These are phyloP conservation scores for Trichoderma lentiforme DNA, from an alignment of 2,329 filamentous ascomycete genomes.

Conservation along the genomic window DNA sequence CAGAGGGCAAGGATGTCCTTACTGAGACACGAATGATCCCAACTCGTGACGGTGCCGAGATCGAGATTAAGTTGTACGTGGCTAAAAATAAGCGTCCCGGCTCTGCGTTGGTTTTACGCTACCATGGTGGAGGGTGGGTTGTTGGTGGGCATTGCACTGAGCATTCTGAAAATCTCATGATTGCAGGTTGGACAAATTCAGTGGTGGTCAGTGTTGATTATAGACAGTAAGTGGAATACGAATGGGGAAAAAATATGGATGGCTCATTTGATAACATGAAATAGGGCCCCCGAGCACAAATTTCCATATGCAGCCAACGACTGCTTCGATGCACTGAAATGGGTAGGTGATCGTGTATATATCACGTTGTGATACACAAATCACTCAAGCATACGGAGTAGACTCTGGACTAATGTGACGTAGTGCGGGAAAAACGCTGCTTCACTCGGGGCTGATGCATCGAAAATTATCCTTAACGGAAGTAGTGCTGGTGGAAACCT, in stretches of 20 bases:
- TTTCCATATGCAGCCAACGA: not conserved
- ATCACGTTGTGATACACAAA: not conserved
- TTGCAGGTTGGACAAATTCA: not conserved
- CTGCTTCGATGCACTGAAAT: not conserved
- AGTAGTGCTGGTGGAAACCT: slow-evolving; percentile 37
- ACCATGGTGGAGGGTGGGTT: not conserved
- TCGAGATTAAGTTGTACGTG: not conserved
- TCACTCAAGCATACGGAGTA: not conserved
- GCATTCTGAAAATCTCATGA: not conserved
- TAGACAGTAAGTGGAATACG: not conserved
- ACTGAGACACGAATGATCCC: not conserved
- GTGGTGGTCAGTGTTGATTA: not conserved
- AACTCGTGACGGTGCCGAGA: not conserved
- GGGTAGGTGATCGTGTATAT: not conserved
- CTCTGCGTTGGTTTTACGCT: not conserved
- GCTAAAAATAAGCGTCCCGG: not conserved
- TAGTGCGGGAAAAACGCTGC: not conserved
- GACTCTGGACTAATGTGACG: not conserved
- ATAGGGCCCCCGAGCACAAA: not conserved
- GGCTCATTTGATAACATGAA: not conserved
- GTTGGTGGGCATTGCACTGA: not conserved
- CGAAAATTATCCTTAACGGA: slow-evolving; percentile 36
- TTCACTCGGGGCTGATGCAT: slow-evolving; percentile 31
- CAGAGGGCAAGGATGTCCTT: not conserved
- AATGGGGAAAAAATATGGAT: not conserved